Evolutionary conservation across 2,329 filamentous ascomycete genomes (phyloP).

Genomic region (Trichoderma endophyticum): DNA sequence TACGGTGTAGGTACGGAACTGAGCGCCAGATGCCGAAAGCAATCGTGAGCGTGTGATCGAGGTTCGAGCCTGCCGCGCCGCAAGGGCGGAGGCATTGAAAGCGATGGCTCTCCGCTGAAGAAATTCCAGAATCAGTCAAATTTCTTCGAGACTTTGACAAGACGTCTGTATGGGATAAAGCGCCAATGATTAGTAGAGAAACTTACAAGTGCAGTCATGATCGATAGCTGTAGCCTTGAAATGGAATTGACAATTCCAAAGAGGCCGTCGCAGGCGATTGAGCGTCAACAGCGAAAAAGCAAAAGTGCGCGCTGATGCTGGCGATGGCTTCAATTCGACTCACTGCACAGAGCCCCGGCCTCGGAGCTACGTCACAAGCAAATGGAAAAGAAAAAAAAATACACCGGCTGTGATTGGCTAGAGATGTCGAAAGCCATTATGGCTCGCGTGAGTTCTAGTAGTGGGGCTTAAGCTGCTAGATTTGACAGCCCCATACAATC

Average conservation of each 20-base stretch:
- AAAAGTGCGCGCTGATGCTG: neutral
- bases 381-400: neutral
- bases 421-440: neutral
- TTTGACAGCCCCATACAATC: neutral
- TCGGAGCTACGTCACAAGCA: neutral
- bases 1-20: constrained; percentile 6
- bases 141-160: neutral
- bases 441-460: neutral
- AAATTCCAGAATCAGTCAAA: neutral
- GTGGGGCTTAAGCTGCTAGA: neutral
- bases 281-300: neutral
- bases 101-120: neutral
- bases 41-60: neutral
- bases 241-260: neutral
- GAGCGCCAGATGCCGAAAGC: neutral
- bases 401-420: neutral
- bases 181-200: neutral
- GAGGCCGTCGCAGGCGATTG: neutral
- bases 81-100: neutral
- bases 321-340: neutral
- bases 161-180: neutral
- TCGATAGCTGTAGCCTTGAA: neutral
- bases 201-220: neutral
- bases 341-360: neutral
- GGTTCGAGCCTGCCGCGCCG: neutral